Evolutionary conservation across 2,329 filamentous ascomycete genomes (phyloP).

Genomic region (Calonectria naviculata): DNA sequence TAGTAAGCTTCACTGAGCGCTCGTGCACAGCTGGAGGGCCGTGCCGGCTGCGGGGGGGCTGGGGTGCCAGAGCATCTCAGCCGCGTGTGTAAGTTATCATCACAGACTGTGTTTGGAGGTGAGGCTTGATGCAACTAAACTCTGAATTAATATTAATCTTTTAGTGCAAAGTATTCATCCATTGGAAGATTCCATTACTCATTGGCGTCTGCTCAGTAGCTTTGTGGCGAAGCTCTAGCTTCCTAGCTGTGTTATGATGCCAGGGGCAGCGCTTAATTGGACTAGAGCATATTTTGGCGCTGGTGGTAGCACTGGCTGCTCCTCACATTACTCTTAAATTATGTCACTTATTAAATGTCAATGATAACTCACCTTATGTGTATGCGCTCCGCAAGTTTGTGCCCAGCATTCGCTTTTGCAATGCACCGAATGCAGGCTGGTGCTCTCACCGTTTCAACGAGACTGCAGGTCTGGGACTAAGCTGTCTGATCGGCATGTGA

Average conservation of each 20-base stretch:
- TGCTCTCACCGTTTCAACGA: background rate
- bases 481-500: background rate
- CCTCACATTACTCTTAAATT: background rate
- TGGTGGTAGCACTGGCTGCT: background rate
- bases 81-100: background rate
- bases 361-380: background rate
- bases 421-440: background rate
- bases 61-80: background rate
- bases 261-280: background rate
- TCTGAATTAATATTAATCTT: background rate
- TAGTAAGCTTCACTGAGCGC: slow-evolving; percentile 1
- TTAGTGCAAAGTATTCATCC: background rate
- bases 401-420: background rate
- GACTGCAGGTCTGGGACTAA: background rate
- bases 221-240: background rate
- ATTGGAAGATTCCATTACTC: background rate
- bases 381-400: background rate
- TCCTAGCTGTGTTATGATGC: background rate
- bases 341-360: background rate
- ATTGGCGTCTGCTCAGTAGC: background rate
- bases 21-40: slow-evolving; percentile 3
- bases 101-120: background rate
- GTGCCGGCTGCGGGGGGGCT: background rate
- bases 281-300: background rate
- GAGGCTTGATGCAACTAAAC: background rate